A percentile compares a stretch with the other conserved stretches of the same genome.
Conservation (phyloP, 305 asterid species). For the Fraxinus sp. region DNA sequence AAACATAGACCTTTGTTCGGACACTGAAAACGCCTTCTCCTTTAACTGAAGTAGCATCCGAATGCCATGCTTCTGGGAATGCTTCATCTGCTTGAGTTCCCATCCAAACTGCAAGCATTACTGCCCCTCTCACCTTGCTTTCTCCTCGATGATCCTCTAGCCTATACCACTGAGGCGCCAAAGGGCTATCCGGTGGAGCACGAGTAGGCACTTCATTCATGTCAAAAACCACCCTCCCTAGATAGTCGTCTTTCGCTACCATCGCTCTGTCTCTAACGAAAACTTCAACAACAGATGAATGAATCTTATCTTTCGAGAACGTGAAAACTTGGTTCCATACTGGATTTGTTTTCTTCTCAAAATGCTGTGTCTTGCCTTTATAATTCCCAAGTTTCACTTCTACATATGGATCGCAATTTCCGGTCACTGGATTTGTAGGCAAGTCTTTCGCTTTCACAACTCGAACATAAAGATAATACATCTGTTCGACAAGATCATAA, state of each 20-base stretch:
- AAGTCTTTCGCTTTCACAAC: constrained; percentile 52
- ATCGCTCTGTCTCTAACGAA: constrained; percentile 42
- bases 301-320: constrained; percentile 55
- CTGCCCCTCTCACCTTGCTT: constrained; percentile 42
- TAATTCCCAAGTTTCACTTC: constrained; percentile 63
- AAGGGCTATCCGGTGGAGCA: constrained; percentile 60
- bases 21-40: constrained; percentile 48
- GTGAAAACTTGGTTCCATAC: constrained; percentile 59
- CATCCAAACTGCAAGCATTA: constrained; percentile 68
- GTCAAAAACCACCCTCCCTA: constrained; percentile 51
- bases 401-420: constrained; percentile 51
- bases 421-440: constrained; percentile 39
- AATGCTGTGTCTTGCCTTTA: constrained; percentile 51
- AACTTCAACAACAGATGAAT: constrained; percentile 46
- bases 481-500: constrained; percentile 61
- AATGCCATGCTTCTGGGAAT: constrained; percentile 60
- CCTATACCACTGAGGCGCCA: constrained; percentile 68
- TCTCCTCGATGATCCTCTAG: constrained; percentile 37
- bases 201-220: constrained; percentile 51
- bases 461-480: constrained; percentile 52
- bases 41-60: constrained; percentile 44
- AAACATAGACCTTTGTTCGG: constrained; percentile 48
- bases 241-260: constrained; percentile 44
- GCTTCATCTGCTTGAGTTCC: constrained; percentile 71
- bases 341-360: constrained; percentile 49